Evolutionary conservation across 768 basidiomycete species (phyloP).

Genomic region (Hygrophorus russula): DNA sequence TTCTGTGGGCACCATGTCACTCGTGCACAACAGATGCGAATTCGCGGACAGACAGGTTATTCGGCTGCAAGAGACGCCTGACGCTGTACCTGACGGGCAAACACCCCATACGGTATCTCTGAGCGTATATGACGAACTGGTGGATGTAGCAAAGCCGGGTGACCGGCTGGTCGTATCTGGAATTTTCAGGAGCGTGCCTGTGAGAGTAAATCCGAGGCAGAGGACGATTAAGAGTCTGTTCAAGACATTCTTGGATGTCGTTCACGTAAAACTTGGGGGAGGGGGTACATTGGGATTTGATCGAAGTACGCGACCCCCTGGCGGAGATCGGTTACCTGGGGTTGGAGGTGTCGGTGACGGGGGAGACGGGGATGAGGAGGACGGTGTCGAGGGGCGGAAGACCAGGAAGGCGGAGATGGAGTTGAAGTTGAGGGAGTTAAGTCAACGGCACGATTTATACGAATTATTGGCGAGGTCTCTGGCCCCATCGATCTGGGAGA

Average conservation of each 20-base stretch:
- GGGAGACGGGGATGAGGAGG: conserved; percentile 51
- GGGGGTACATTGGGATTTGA: conserved; percentile 69
- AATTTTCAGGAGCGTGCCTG: conserved; percentile 90
- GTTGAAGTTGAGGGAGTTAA: conserved; percentile 61
- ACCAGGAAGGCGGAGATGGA: conserved; percentile 66
- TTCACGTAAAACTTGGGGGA: conserved; percentile 75
- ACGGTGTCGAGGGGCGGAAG: conserved; percentile 26
- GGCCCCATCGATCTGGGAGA: conserved; percentile 93
- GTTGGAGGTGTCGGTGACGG: conserved; percentile 58
- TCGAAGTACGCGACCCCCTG: conserved; percentile 60
- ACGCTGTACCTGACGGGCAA: conserved; percentile 95
- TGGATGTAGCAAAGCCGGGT: conserved; percentile 93
- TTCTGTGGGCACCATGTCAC: conserved; percentile 79
- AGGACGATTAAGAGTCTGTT: conserved; percentile 90
- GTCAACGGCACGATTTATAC: conserved; percentile 71
- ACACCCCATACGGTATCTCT: conserved; percentile 96
- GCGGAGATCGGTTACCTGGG: conserved; percentile 58
- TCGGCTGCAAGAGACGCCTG: conserved; percentile 93
- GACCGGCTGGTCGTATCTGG: conserved; percentile 86
- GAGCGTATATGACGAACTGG: conserved; percentile 97
- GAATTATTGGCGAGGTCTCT: conserved; percentile 75
- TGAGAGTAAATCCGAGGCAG: conserved; percentile 89
- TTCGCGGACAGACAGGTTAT: conserved; percentile 96
- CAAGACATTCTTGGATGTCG: conserved; percentile 95
- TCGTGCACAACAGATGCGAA: conserved; percentile 91